Conservation (phyloP, 306 rosid genomes). For the Rosa rugosa region DNA sequence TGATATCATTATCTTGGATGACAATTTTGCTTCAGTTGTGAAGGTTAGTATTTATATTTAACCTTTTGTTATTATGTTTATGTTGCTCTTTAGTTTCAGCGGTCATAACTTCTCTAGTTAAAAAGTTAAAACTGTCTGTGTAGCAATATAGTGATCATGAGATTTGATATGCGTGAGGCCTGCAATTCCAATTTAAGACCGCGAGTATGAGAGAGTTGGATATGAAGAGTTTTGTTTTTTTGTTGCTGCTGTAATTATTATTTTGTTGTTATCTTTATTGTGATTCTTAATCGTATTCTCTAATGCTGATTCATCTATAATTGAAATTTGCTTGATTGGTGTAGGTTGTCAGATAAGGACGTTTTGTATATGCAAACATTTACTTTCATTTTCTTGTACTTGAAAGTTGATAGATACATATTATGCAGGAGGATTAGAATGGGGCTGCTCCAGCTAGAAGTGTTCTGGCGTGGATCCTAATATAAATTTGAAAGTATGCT, state of each 20-base stretch:
- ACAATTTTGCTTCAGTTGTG: constrained; percentile 81
- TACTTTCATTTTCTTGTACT: no score
- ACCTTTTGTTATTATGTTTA: neutral
- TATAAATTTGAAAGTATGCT: no score
- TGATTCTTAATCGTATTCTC: neutral
- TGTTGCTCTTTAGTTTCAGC: neutral
- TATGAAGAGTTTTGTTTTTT: neutral
- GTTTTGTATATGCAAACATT: constrained; percentile 92
- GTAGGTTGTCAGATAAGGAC: constrained; percentile 97
- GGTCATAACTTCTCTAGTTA: neutral
- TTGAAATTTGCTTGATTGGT: constrained; percentile 25
- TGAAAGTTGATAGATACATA: no score
- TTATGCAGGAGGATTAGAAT: no score
- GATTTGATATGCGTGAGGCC: neutral
- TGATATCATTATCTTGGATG: constrained; percentile 89
- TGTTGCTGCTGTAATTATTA: neutral
- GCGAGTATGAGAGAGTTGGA: neutral
- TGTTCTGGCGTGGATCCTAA: no score
- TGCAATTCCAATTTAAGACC: neutral
- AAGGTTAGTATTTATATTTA: constrained; percentile 41
- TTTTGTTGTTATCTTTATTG: neutral
- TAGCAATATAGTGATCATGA: neutral
- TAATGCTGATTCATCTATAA: constrained; percentile 2
- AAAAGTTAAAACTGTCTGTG: neutral
- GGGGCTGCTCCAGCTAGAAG: no score